These are phyloP conservation scores for Garcia nutans DNA, from an alignment of 345 rosid genomes.

Conservation along the genomic window DNA sequence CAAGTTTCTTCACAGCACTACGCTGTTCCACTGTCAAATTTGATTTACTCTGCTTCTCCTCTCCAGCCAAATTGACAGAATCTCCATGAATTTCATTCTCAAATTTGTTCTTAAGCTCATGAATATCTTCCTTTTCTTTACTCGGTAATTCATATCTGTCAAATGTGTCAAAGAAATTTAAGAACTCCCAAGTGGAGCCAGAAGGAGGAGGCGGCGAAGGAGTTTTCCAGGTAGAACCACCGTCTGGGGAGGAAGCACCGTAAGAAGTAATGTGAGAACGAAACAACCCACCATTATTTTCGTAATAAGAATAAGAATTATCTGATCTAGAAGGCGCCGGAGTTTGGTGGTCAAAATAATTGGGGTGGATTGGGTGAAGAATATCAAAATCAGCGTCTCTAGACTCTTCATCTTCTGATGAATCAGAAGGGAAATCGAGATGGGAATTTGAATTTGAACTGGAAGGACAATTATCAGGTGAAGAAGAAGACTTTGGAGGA, in stretches of 20 bases:
- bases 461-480: constrained; percentile 29
- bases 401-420: constrained; percentile 43
- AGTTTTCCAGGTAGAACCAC: constrained; percentile 23
- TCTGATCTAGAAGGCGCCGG: constrained; percentile 5
- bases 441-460: constrained; percentile 47
- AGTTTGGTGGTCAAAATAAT: constrained; percentile 26
- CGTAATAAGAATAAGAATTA: not conserved
- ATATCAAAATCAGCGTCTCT: constrained; percentile 18
- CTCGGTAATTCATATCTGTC: constrained; percentile 37
- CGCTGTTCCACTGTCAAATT: not conserved
- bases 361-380: constrained; percentile 5
- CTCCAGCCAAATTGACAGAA: not conserved
- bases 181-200: constrained; percentile 58
- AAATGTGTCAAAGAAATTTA: constrained; percentile 56
- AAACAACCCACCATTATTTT: constrained; percentile 6
- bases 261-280: not conserved
- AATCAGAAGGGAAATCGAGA: constrained; percentile 49
- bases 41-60: not conserved
- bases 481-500: constrained; percentile 20
- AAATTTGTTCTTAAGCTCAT: not conserved
- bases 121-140: constrained; percentile 18
- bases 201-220: constrained; percentile 54
- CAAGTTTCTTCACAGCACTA: not conserved
- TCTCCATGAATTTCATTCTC: not conserved
- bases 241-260: not conserved